Conservation (phyloP, 192 early-diverging fungal species). For the Chytriomyces hyalinus region DNA sequence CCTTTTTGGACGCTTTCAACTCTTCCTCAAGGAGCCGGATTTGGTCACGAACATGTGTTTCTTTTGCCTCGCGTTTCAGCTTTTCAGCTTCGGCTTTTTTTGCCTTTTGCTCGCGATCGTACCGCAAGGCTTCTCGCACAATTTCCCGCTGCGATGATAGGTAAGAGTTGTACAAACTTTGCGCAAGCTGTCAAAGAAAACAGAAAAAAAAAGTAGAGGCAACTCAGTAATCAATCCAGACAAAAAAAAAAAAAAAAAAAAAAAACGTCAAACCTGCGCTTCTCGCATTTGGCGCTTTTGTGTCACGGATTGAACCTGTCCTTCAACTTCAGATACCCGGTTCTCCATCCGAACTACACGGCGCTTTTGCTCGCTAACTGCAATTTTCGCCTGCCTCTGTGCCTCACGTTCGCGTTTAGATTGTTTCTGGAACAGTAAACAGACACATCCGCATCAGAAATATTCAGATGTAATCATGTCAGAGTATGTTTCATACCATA, state of each 20-base stretch:
- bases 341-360: slow-evolving; percentile 33
- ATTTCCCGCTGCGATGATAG: slow-evolving; percentile 19
- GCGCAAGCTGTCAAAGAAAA: neutral
- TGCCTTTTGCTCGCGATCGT: neutral
- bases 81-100: slow-evolving; percentile 17
- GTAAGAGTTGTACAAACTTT: slow-evolving; percentile 17
- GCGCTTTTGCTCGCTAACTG: slow-evolving; percentile 12
- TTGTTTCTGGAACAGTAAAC: neutral
- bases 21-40: slow-evolving; percentile 24
- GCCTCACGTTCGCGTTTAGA: slow-evolving; percentile 6
- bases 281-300: slow-evolving; percentile 10
- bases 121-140: neutral
- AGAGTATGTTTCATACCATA: neutral
- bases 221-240: too few relatives aligned
- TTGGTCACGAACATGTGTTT: slow-evolving; percentile 16
- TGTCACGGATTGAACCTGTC: slow-evolving; percentile 1
- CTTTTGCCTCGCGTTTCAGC: slow-evolving; percentile 10
- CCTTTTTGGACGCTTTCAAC: neutral
- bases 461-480: neutral
- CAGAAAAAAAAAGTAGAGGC: too few relatives aligned
- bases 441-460: neutral
- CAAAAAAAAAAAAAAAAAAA: neutral
- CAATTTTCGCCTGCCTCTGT: slow-evolving; percentile 10
- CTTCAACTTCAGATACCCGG: neutral
- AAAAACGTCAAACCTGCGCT: slow-evolving; percentile 7